Percentiles rank a stretch among this genome's conserved stretches.
These are phyloP conservation scores for Claviceps fusiformis DNA, from an alignment of 2,329 filamentous ascomycete species.

Conservation along the genomic window DNA sequence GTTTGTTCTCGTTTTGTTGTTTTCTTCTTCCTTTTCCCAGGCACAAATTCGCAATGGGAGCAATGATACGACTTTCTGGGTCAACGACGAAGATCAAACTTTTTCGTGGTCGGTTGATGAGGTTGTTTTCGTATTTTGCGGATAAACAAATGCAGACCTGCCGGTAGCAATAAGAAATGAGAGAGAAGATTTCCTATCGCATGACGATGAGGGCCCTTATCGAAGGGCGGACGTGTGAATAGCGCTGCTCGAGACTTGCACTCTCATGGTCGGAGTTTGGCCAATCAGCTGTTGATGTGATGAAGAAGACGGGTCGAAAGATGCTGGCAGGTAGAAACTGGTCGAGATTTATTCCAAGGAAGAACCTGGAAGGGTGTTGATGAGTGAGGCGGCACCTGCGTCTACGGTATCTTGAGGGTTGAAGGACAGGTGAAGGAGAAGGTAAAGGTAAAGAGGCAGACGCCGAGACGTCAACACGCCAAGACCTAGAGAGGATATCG, in stretches of 20 bases:
- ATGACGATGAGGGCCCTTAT: constrained; percentile 3
- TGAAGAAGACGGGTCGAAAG: not conserved
- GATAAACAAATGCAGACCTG: not conserved
- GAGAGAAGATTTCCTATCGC: constrained; percentile 1
- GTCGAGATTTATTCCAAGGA: not conserved
- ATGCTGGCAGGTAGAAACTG: not conserved
- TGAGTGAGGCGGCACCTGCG: not conserved
- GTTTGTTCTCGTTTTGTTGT: no score
- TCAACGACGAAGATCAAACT: not conserved
- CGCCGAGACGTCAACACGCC: not conserved
- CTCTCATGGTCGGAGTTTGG: not conserved
- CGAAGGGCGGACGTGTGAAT: constrained; percentile 2
- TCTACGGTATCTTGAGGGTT: not conserved
- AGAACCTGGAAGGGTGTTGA: not conserved
- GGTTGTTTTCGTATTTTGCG: not conserved
- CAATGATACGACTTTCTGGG: not conserved
- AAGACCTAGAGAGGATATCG: not conserved
- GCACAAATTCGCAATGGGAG: not conserved
- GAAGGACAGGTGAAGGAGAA: not conserved
- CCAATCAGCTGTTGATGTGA: not conserved
- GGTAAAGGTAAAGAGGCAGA: not conserved
- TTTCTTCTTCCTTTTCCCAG: not conserved
- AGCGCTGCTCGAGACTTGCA: not conserved
- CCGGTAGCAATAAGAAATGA: not conserved
- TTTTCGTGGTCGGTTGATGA: not conserved